Base-by-base conservation (phyloP, 495 filamentous ascomycete genomes). In the Lasiosphaeria ovina region DNA sequence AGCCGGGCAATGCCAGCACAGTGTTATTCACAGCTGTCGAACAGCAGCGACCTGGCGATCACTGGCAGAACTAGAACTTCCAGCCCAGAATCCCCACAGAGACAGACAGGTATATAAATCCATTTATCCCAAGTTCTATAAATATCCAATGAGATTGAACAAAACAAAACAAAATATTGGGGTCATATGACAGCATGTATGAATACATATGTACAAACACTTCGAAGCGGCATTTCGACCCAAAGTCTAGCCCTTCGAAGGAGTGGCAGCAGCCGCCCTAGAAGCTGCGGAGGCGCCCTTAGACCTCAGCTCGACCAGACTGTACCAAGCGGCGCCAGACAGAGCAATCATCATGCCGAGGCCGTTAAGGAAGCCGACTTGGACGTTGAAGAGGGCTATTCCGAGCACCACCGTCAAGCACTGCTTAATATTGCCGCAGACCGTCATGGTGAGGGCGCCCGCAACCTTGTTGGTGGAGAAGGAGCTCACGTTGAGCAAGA, bases 351-450 rank as follows among this genome's bases (percentile, higher is more conserved):
- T 35, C 59, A 81, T 80, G 9, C 77, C 81, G 11, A 75, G 32
- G 9, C 72, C 75, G 59, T 84, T 83, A 57, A 77, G 51, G 45
- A 69, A 50, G 0, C 74, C 77, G 2, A 85, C 76, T 51, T 69
- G 63, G 44, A 85, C 72, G 16, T 77, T 72, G 69, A 85, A 85
- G 38, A 83, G 66, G 7, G 76, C 62, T 35, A 84, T 78, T 24
- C 82, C 80, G 35, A 85, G 52, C 40, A 81, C 54, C n/a, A 86
- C 78, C 2, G 82, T 84, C 48, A 86, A 60, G 56, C 76, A 79
- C 70, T 85, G 83, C 74, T 85, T 85, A 51, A 85, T 68, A 55
- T 85, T 85, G 36, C 77, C 83, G 31, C 76, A 80, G 5, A 85
- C 82, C 3, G 82, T 78, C 72, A 85, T 83, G 7, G 80, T 84